Evolutionary conservation across 352 stramenopile species (phyloP).

Genomic region (Aphanomyces astaci): DNA sequence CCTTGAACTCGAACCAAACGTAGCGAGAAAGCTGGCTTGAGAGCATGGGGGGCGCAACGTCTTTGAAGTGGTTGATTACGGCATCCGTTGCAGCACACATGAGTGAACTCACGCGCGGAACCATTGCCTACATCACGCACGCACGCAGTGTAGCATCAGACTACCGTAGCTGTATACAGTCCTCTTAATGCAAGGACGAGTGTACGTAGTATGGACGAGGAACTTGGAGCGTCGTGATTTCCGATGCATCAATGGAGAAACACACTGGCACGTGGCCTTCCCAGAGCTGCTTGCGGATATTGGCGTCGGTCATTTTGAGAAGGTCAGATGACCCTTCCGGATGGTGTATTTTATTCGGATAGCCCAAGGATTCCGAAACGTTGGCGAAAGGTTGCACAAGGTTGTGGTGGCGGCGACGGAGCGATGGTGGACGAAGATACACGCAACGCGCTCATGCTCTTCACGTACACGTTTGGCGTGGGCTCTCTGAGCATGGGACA

Average conservation of each 20-base stretch:
- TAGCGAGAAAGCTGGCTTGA: slow-evolving; percentile 34
- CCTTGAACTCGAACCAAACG: slow-evolving; percentile 67
- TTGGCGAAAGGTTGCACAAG: neutral
- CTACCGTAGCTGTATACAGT: too few relatives aligned
- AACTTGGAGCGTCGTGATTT: slow-evolving; percentile 73
- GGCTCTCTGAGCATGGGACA: slow-evolving; percentile 65
- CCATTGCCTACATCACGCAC: slow-evolving; percentile 44
- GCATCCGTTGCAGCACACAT: slow-evolving; percentile 50
- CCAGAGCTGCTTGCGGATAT: slow-evolving; percentile 36
- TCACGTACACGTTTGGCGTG: slow-evolving; percentile 66
- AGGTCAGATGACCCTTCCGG: neutral
- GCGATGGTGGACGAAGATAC: slow-evolving; percentile 30
- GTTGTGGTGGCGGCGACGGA: slow-evolving; percentile 23
- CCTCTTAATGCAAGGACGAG: neutral
- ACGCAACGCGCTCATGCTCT: slow-evolving; percentile 54
- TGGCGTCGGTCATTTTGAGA: neutral
- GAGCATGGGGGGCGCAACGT: slow-evolving; percentile 57
- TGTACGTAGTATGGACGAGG: slow-evolving; percentile 73
- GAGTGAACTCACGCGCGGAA: slow-evolving; percentile 76
- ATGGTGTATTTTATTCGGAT: neutral
- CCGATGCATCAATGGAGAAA: slow-evolving; percentile 60
- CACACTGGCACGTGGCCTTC: slow-evolving; percentile 56
- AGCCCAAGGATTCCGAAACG: neutral
- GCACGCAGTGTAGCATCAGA: neutral
- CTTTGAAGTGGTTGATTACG: slow-evolving; percentile 72